Percentiles rank a stretch among this genome's conserved stretches.
Evolutionary conservation across 768 basidiomycete species (phyloP).

Genomic region (Baorangia bicolor): DNA sequence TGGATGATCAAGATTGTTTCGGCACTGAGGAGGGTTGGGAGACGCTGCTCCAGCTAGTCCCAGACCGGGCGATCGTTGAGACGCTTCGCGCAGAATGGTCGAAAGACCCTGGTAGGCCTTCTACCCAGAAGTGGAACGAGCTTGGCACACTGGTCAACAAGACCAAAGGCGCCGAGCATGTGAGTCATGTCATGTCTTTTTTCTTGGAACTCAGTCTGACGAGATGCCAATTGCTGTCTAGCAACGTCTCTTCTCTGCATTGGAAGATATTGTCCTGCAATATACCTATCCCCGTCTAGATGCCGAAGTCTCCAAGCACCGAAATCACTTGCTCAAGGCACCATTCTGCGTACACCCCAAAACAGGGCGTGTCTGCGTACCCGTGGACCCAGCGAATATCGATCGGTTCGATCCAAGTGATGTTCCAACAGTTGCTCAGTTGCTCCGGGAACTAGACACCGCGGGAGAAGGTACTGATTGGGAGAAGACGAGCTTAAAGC

Average conservation of each 20-base stretch:
- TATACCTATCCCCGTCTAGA: constrained; percentile 97
- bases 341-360: constrained; percentile 98
- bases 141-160: constrained; percentile 43
- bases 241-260: constrained; percentile 42
- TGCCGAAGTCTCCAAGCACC: constrained; percentile 94
- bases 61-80: constrained; percentile 52
- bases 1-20: constrained; percentile 87
- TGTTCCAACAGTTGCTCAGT: constrained; percentile 84
- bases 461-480: constrained; percentile 66
- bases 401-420: constrained; percentile 79
- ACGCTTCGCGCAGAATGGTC: constrained; percentile 61
- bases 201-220: not conserved
- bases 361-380: constrained; percentile 94
- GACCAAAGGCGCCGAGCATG: constrained; percentile 23
- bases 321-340: constrained; percentile 96
- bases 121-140: constrained; percentile 74
- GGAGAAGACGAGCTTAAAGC: constrained; percentile 83
- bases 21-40: constrained; percentile 67
- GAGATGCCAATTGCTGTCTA: not conserved
- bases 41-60: constrained; percentile 69
- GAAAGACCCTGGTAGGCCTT: constrained; percentile 48
- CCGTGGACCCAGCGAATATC: constrained; percentile 73
- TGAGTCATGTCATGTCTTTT: constrained; percentile 22
- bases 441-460: constrained; percentile 77
- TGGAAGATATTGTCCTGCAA: constrained; percentile 88